Evolutionary conservation across 148 eudicot species (phyloP).

Genomic region (Spergularia marina): DNA sequence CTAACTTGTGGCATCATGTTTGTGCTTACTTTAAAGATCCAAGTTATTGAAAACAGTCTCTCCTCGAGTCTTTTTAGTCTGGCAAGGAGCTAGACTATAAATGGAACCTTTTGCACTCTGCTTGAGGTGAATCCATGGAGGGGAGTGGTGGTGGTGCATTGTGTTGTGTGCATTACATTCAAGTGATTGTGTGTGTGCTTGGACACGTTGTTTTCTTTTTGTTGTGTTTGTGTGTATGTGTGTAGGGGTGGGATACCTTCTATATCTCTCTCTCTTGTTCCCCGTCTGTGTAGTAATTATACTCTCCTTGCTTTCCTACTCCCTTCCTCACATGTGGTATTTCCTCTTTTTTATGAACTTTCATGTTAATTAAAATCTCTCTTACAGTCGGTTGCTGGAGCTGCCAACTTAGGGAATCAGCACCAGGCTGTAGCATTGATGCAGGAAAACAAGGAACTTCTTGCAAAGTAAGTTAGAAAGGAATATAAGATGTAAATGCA

Average conservation of each 20-base stretch:
- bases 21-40: background rate
- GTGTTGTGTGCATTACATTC: too few species aligned
- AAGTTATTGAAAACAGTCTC: too few species aligned
- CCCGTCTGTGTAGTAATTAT: background rate
- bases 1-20: background rate
- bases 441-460: constrained; percentile 53
- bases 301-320: background rate
- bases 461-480: constrained; percentile 44
- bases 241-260: too few species aligned
- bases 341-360: background rate
- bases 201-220: too few species aligned
- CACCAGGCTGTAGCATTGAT: constrained; percentile 32
- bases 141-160: too few species aligned
- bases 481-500: background rate
- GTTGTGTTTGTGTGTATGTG: too few species aligned
- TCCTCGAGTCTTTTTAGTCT: background rate
- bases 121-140: too few species aligned
- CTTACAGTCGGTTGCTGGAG: constrained; percentile 33
- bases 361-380: background rate
- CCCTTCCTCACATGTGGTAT: background rate
- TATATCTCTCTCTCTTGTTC: too few species aligned
- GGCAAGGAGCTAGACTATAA: background rate
- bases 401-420: constrained; percentile 26
- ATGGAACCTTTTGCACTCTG: background rate
- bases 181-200: too few species aligned